A percentile compares a stretch with the other conserved stretches of the same genome.
Conservation (phyloP, 2,329 filamentous ascomycete genomes). For the Drechslera avenae region DNA sequence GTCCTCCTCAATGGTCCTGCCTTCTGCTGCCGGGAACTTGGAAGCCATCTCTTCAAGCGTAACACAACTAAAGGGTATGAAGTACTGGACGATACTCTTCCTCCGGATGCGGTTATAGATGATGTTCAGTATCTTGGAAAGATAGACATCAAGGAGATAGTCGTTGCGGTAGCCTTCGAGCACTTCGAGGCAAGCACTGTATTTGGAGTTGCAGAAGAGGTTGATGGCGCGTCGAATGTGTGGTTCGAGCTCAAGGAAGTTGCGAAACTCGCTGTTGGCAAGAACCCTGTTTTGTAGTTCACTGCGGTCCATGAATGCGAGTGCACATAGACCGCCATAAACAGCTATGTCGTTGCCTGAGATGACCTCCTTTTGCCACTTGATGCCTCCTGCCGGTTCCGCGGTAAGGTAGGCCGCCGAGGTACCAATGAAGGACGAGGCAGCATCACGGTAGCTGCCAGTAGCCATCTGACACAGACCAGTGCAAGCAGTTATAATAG, state of each 20-base stretch:
- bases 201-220: conserved; percentile 89
- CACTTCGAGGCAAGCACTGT: conserved; percentile 80
- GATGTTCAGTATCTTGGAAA: conserved; percentile 72
- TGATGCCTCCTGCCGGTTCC: conserved; percentile 54
- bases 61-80: conserved; percentile 86
- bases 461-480: conserved; percentile 66
- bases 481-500: conserved; percentile 68
- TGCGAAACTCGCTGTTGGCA: conserved; percentile 83
- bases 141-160: conserved; percentile 87
- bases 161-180: conserved; percentile 82
- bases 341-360: conserved; percentile 88
- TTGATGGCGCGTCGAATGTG: conserved; percentile 90
- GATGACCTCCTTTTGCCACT: conserved; percentile 71
- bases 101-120: conserved; percentile 78
- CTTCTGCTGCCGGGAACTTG: conserved; percentile 68
- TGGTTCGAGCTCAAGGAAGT: conserved; percentile 88
- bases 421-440: conserved; percentile 69
- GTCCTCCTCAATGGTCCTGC: conserved; percentile 67
- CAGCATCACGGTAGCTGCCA: conserved; percentile 68
- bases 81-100: conserved; percentile 93
- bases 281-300: conserved; percentile 78
- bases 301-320: conserved; percentile 84
- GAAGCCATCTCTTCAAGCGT: conserved; percentile 77
- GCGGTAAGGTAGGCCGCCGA: conserved; percentile 56
- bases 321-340: conserved; percentile 86